Evolutionary conservation across 257 asterid species (phyloP), one percentile per base, ranked within the genome.

Genomic region (Coffea eugenioides): DNA sequence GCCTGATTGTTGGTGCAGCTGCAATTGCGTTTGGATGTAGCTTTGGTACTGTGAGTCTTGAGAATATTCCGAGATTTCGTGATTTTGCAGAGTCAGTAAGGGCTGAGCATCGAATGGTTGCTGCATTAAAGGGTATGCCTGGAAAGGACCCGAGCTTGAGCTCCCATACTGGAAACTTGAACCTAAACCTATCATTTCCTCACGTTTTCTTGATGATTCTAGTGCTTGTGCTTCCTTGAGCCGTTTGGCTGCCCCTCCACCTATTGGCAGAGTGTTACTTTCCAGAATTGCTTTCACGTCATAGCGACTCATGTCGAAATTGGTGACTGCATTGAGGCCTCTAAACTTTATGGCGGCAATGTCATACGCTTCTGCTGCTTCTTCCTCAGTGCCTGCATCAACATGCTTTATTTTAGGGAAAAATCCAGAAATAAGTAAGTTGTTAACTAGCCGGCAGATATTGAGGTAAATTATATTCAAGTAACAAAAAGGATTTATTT

Each of bases 361-460:
- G 83, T 94, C 98, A 73, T 94, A 94, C 8, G 98, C 98, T 78
- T 94, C 98, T 3, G 98, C 98, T 0, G 98, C 98, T 89, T 94
- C 98, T 69, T 92, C 98, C 78, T 93, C 98, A 0, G 97, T 95
- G 83, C 95, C 98, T 94, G 82, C 51, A 57, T 41, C 49, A 23
- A 66, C 59, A n/a, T 46, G 31, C 34, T 2, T 61, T 9, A 61
- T 11, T 21, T 61, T 61, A 21, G 2, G 67, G 15, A 61, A 59
- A 18, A 61, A 21, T 21, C n/a, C 3, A 27, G 0, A 21, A 54
- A 54, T 5, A 11, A 3, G 10, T 18, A 20, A 57, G 6, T 57
- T 57, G 65, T 18, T 16, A 57, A 57, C 21, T 2, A 20, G 10
- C 25, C 25, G 65, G 21, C 25, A 20, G 27, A 57, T 57, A 20